phyloP scores from a whole-genome alignment of 2,329 filamentous ascomycete species.

The Septoria linicola region DNA sequence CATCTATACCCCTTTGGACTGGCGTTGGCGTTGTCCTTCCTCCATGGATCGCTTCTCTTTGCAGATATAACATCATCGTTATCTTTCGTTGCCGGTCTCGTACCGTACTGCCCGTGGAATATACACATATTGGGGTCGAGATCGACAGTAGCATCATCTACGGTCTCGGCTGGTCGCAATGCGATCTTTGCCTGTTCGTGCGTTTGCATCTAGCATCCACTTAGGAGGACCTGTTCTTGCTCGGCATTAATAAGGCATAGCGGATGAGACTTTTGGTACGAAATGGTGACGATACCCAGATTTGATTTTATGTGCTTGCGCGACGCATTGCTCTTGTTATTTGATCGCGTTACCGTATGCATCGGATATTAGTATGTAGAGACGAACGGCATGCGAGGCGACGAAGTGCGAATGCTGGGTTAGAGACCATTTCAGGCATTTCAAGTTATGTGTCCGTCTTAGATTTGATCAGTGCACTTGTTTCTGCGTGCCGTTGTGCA shows the following conservation, averaged over 20 bases:
- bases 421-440: too few relatives aligned
- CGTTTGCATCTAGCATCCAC: neutral
- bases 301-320: conserved; percentile 14
- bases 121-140: too few relatives aligned
- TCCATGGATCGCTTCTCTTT: neutral
- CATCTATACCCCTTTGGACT: conserved; percentile 12
- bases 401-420: too few relatives aligned
- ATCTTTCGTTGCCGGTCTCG: conserved; percentile 1
- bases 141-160: neutral
- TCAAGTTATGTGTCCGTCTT: too few relatives aligned
- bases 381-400: too few relatives aligned
- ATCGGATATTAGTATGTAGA: too few relatives aligned
- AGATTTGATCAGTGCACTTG: too few relatives aligned
- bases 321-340: neutral
- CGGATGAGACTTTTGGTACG: conserved; percentile 15
- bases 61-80: conserved; percentile 6
- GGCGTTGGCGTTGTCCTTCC: conserved; percentile 11
- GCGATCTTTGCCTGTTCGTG: neutral
- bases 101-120: neutral
- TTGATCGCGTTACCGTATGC: too few relatives aligned
- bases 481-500: too few relatives aligned
- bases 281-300: conserved; percentile 27
- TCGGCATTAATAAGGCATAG: conserved; percentile 26
- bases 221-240: conserved; percentile 5
- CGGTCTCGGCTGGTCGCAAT: neutral